Percentiles rank a stretch among this genome's conserved stretches.
Conservation (phyloP, 176 grass and related monocot genomes). For the Dendrocalamus sinicus region DNA sequence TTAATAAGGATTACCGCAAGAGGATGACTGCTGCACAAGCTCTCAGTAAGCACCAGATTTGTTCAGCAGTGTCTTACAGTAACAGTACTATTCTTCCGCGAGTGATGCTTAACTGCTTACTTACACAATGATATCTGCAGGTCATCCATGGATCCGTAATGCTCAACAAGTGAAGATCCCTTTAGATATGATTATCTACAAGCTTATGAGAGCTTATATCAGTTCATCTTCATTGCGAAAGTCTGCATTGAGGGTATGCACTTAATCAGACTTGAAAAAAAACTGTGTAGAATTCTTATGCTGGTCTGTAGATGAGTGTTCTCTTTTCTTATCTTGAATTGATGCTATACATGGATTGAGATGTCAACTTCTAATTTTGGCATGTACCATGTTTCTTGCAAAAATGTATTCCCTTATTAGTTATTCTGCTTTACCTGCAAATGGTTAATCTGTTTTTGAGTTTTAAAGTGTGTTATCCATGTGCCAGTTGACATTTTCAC, state of each 20-base stretch:
- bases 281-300: not conserved
- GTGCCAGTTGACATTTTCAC: not conserved
- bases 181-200: slow-evolving; percentile 95
- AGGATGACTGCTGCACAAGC: slow-evolving; percentile 98
- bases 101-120: slow-evolving; percentile 31
- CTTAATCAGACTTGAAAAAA: not conserved
- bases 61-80: not conserved
- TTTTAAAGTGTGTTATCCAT: not conserved
- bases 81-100: not conserved
- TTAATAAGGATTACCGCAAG: slow-evolving; percentile 99
- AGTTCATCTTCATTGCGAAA: slow-evolving; percentile 93
- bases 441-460: not conserved
- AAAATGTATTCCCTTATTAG: slow-evolving; percentile 4
- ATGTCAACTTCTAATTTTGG: not conserved
- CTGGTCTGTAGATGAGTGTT: slow-evolving; percentile 12
- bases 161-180: slow-evolving; percentile 88
- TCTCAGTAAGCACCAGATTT: slow-evolving; percentile 67
- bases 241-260: slow-evolving; percentile 93
- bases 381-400: not conserved
- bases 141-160: slow-evolving; percentile 92
- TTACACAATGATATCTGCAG: slow-evolving; percentile 52
- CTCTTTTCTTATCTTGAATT: slow-evolving; percentile 46
- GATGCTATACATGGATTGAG: not conserved
- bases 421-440: not conserved
- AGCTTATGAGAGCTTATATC: slow-evolving; percentile 92